Base-by-base conservation (phyloP, 345 rosid species). In the Excoecaria cochinchinensis region DNA sequence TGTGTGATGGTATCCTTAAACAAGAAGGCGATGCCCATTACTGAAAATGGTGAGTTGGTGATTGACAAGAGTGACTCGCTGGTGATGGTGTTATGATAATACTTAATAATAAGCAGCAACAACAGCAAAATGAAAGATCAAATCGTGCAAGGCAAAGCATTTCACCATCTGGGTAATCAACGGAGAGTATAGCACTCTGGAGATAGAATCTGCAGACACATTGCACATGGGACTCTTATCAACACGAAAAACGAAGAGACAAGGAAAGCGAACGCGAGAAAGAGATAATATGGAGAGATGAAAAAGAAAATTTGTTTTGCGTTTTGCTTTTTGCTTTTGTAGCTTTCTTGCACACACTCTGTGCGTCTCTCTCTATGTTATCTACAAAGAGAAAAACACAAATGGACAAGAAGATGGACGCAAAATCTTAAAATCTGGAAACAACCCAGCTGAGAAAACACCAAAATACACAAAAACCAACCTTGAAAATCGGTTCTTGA, bases 131-230 rank as follows among this genome's bases (percentile, higher is more conserved):
- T 5, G 47, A 62, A 76, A 81, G 75, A 87, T 79, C 79, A 50
- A 81, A 67, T 63, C 83, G 85, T 82, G 77, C 73, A 81, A 64
- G 75, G 84, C 81, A 69, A 82, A 76, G 92, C 92, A 89, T 87
- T 83, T 84, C 92, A 85, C 86, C 86, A 83, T 84, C 86, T 83
- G 90, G 68, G 71, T 67, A 71, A 71, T 70, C 72, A 72, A 74
- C 65, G 70, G 17, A 76, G 36, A 62, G 67, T 63, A 38, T 36
- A 40, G 80, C 67, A 79, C 71, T 59, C 21, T 74, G 82, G 77
- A 79, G 78, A 73, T 69, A 64, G 83, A 85, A 85, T 78, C 82
- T 80, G 74, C 74, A 77, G 90, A 88, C 87, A 87, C 90, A 88
- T 89, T 89, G 90, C 88, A 70, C 71, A 84, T 81, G 74, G 70